These are phyloP conservation scores for Malus asiatica DNA, from an alignment of 306 rosid genomes.

Conservation along the genomic window DNA sequence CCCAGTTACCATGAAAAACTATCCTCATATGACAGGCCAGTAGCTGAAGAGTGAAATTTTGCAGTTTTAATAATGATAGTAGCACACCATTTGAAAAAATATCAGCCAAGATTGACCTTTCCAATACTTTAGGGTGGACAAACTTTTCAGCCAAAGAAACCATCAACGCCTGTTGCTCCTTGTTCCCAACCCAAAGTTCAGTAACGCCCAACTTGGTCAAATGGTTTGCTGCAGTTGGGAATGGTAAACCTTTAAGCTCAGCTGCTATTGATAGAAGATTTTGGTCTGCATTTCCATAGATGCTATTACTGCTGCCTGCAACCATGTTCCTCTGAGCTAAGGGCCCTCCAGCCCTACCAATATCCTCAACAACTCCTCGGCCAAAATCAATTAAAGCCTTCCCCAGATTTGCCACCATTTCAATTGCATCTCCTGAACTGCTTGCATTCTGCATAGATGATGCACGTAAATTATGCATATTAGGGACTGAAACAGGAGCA, in stretches of 20 bases:
- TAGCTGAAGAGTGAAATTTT: constrained; percentile 57
- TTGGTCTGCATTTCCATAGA: constrained; percentile 37
- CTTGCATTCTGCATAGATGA: constrained; percentile 43
- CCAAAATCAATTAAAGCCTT: constrained; percentile 91
- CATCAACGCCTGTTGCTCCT: constrained; percentile 80
- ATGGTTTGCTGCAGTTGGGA: constrained; percentile 75
- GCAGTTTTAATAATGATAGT: constrained; percentile 57
- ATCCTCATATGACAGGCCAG: constrained; percentile 73
- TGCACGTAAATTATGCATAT: constrained; percentile 33
- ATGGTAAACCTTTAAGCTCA: constrained; percentile 88
- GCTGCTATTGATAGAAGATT: constrained; percentile 47
- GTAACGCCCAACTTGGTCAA: constrained; percentile 56
- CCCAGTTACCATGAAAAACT: constrained; percentile 82
- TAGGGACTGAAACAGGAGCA: constrained; percentile 38
- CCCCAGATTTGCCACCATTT: constrained; percentile 93
- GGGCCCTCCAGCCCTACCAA: constrained; percentile 76
- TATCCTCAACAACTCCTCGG: constrained; percentile 91
- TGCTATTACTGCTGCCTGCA: constrained; percentile 28
- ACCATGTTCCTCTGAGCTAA: constrained; percentile 34
- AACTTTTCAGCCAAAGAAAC: constrained; percentile 69
- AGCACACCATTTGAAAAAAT: constrained; percentile 46
- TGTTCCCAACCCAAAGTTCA: constrained; percentile 88
- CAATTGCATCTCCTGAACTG: constrained; percentile 97
- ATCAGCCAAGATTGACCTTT: constrained; percentile 57
- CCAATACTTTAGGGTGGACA: constrained; percentile 68